A percentile compares a stretch with the other conserved stretches of the same genome.
These are phyloP conservation scores for Myrica gale DNA, from an alignment of 306 rosid genomes.

Conservation along the genomic window DNA sequence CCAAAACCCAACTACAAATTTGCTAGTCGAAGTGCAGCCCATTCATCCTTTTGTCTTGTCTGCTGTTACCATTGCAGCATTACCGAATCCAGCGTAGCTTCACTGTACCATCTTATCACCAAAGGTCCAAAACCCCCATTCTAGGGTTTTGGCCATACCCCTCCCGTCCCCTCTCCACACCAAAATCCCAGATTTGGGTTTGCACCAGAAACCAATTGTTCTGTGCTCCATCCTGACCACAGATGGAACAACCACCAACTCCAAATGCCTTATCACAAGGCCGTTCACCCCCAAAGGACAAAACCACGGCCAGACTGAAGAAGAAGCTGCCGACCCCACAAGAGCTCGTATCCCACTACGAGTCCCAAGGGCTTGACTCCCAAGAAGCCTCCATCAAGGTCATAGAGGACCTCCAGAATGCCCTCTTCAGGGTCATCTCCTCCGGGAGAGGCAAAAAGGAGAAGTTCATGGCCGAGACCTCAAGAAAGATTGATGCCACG, in stretches of 20 bases:
- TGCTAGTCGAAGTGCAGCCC: neutral
- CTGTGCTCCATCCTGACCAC: neutral
- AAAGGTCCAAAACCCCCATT: slow-evolving; percentile 25
- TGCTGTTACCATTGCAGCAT: neutral
- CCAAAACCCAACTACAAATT: neutral
- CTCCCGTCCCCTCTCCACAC: neutral
- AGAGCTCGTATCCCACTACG: slow-evolving; percentile 74
- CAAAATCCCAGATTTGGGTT: neutral
- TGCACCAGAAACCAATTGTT: neutral
- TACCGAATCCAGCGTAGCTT: too few species aligned
- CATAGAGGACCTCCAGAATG: slow-evolving; percentile 79
- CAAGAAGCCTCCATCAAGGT: slow-evolving; percentile 73
- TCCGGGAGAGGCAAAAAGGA: slow-evolving; percentile 69
- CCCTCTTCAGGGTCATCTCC: slow-evolving; percentile 61
- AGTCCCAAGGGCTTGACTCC: slow-evolving; percentile 69
- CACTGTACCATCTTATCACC: neutral
- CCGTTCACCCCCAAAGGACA: neutral
- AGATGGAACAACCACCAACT: slow-evolving; percentile 28
- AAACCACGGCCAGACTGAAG: slow-evolving; percentile 25
- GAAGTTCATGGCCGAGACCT: slow-evolving; percentile 47
- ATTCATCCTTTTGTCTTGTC: neutral
- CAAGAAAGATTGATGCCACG: slow-evolving; percentile 57
- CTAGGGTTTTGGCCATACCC: neutral
- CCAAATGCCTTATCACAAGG: neutral
- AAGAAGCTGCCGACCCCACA: slow-evolving; percentile 55